These are phyloP conservation scores for Neurospora intermedia DNA, from an alignment of 495 filamentous ascomycete genomes.

Conservation along the genomic window DNA sequence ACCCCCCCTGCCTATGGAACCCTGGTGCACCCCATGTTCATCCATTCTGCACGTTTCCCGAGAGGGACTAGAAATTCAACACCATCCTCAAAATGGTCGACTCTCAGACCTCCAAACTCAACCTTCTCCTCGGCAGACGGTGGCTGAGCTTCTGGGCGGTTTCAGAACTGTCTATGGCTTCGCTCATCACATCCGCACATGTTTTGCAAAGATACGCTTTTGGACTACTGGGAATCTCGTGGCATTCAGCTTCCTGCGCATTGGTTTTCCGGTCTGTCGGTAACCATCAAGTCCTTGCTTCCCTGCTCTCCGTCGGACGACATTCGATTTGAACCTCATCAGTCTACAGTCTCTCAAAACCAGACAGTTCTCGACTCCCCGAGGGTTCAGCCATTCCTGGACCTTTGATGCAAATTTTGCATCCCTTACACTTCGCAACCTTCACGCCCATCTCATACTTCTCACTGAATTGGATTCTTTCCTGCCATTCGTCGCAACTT, in stretches of 20 bases:
- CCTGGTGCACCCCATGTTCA: neutral
- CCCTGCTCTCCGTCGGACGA: neutral
- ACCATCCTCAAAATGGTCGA: neutral
- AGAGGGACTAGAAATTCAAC: neutral
- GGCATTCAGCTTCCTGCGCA: neutral
- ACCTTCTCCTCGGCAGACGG: neutral
- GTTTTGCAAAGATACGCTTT: neutral
- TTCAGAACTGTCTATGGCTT: neutral
- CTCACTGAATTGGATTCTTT: neutral
- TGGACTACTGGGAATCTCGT: neutral
- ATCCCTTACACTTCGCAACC: neutral
- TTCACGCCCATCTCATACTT: neutral
- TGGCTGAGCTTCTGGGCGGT: neutral
- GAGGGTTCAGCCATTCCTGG: neutral
- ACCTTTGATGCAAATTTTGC: neutral
- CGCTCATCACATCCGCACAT: neutral
- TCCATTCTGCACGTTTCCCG: neutral
- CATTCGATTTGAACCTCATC: neutral
- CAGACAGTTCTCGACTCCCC: neutral
- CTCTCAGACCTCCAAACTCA: neutral
- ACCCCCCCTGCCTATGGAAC: neutral
- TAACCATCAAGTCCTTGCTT: neutral
- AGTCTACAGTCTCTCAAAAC: neutral
- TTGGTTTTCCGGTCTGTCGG: neutral
- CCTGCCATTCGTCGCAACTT: neutral